Evolutionary conservation across 2,329 filamentous ascomycete species (phyloP), one percentile per base, ranked within the genome.

Genomic region (Penicillium aurantiogriseum): DNA sequence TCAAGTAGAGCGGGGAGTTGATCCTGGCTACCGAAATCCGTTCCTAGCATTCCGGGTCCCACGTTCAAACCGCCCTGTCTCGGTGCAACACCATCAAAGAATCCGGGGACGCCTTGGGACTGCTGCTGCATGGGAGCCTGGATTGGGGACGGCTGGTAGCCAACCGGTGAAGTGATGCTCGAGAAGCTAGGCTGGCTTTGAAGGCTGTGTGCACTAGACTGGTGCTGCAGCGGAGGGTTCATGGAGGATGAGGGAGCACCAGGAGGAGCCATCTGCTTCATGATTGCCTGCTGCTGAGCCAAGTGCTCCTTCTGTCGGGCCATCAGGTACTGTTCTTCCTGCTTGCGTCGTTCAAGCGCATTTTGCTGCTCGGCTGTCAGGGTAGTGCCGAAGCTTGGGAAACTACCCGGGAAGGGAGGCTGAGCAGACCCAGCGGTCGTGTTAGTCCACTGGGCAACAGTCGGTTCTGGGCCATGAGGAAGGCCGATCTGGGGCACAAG

Each of bases 321-420:
- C 86, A 97, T 95, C 36, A 96, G 82, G 72, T 94, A 96, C 73
- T 99, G 94, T 71, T 99, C 95, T 75, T 99, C 94, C 74, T 99
- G 94, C 79, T 99, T 99, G 51, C 94, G 85, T 53, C 94, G 86
- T 77, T 99, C 94, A 2, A 99, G 80, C 39, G 96, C 96, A 76
- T 99, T 99, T 73, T 99, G 94, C 75, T 99, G 94, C 69, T 97
- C 93, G 0, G 94, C 94, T 9, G 95, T 99, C 65, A 99, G 80
- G 0, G 95, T 99, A 8, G 94, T 92, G 6, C 94, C 94, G 72
- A 97, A 99, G 71, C 91, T 70, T 0, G 94, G 95, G 74, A 99
- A 97, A 51, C 92, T 92, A 54, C 88, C 91, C 7, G 93, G 91
- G 67, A 99, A 91, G 6, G 94, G 95, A 56, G 94, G 94, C 55